Percentiles rank a stretch among this genome's conserved stretches.
These are phyloP conservation scores for Eutypa lata DNA, from an alignment of 2,329 filamentous ascomycete species.

Conservation along the genomic window DNA sequence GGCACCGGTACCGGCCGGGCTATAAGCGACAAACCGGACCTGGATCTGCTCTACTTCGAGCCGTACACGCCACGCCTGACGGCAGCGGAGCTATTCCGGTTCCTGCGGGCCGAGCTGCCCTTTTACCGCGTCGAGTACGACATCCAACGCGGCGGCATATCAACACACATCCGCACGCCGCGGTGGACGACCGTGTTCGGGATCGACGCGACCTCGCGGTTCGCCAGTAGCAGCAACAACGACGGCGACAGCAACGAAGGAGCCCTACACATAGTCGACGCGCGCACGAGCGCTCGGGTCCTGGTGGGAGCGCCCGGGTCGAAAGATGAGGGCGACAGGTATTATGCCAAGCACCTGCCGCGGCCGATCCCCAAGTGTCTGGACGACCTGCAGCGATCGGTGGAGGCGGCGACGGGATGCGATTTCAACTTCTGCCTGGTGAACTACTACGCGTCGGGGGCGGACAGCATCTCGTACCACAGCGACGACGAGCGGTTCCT, in stretches of 20 bases:
- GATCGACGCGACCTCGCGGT: slow-evolving; percentile 60
- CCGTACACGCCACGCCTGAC: slow-evolving; percentile 63
- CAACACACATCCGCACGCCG: slow-evolving; percentile 59
- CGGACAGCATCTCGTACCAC: slow-evolving; percentile 76
- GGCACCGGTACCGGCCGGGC: slow-evolving; percentile 46
- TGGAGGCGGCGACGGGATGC: slow-evolving; percentile 64
- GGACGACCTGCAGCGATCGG: slow-evolving; percentile 57
- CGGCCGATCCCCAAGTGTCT: slow-evolving; percentile 71
- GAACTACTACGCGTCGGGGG: slow-evolving; percentile 77
- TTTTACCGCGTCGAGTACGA: slow-evolving; percentile 75
- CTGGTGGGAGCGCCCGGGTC: slow-evolving; percentile 29
- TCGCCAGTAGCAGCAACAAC: slow-evolving; percentile 27
- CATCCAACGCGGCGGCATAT: slow-evolving; percentile 62
- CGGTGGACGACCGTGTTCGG: slow-evolving; percentile 61
- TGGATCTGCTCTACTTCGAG: slow-evolving; percentile 73
- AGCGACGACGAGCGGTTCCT: slow-evolving; percentile 79
- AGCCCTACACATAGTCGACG: slow-evolving; percentile 40
- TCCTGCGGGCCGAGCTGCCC: slow-evolving; percentile 66
- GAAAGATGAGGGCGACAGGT: slow-evolving; percentile 46
- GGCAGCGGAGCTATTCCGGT: slow-evolving; percentile 62
- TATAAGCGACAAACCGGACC: slow-evolving; percentile 65
- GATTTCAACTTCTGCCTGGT: slow-evolving; percentile 77
- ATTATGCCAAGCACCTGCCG: slow-evolving; percentile 53
- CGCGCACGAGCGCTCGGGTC: slow-evolving; percentile 38
- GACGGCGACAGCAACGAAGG: slow-evolving; percentile 1